Base-by-base conservation (phyloP, 1,139 yeast genomes). In the Debaryomyces psychrophilus region DNA sequence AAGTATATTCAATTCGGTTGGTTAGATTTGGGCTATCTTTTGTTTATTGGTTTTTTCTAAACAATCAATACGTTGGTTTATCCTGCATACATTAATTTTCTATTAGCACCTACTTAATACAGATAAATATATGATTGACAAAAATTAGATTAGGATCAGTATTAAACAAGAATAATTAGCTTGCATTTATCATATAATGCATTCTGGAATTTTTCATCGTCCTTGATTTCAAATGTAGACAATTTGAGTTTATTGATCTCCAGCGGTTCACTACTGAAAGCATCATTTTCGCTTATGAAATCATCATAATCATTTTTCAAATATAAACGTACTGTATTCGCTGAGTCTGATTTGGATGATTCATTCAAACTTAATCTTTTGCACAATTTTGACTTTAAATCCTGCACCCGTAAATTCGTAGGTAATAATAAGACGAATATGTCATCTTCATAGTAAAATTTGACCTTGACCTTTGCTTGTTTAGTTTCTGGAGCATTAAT, bases 371-470 rank as follows among this genome's bases (percentile, higher is more conserved):
- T 76, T 44, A 92, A 76, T 47, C 97, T 76, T 47, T 87, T 85
- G 44, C 78, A 73, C 44, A 92, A 79, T 58, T 85, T 81, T 27
- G 74, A 70, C 57, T 82, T 81, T 50, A 93, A 69, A 45, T 85
- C 90, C 31, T 66, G 71, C 47, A 87, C 73, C 4, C 83, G 70
- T 42, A 85, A 80, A 52, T 76, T 78, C 5, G 79, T 67, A 9
- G 92, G 87, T 41, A 93, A 80, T 48, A 89, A 74, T 47, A 93
- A 76, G 7, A 96, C 98, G 72, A 93, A 90, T 23, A 92, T 86
- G 63, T 92, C 98, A 57, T 90, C 97, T 49, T 85, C 85, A 60
- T 83, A 88, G 64, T 87, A 92, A 55, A 93, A 90, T 66, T 93
- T 93, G 41, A 82, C 86, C 71, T 84, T 93, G 54, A 71, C 82